Evolutionary conservation across 2,329 filamentous ascomycete species (phyloP).

Genomic region (Emergomyces africanus): DNA sequence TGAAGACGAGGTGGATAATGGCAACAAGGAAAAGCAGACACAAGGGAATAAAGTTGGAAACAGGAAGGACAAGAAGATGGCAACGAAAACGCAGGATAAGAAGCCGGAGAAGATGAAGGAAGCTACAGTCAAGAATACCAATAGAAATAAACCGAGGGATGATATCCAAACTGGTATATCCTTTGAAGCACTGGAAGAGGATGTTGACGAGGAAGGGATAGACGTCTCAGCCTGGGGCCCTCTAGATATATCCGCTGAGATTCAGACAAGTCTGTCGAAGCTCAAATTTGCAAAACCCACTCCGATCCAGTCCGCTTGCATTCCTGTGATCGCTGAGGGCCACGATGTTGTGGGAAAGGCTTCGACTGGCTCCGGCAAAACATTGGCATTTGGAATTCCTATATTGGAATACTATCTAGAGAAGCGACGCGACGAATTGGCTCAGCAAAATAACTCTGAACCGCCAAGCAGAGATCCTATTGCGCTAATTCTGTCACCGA

Average conservation of each 20-base stretch:
- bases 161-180: constrained; percentile 22
- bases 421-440: constrained; percentile 19
- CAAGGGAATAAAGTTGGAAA: constrained; percentile 13
- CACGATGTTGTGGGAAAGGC: constrained; percentile 94
- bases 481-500: constrained; percentile 78
- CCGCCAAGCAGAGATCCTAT: constrained; percentile 40
- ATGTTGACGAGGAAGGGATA: constrained; percentile 49
- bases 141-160: not conserved
- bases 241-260: constrained; percentile 58
- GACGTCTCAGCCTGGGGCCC: constrained; percentile 63
- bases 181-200: constrained; percentile 26
- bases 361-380: constrained; percentile 92
- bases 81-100: constrained; percentile 19
- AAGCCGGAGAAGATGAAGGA: constrained; percentile 15
- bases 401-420: constrained; percentile 75
- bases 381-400: constrained; percentile 84
- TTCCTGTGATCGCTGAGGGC: constrained; percentile 69
- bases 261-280: constrained; percentile 61
- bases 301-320: constrained; percentile 62
- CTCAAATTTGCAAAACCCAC: constrained; percentile 74
- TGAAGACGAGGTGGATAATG: constrained; percentile 10
- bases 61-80: constrained; percentile 15
- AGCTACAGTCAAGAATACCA: constrained; percentile 17
- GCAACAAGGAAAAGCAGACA: constrained; percentile 12
- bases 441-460: constrained; percentile 25